Base-by-base conservation (phyloP, 352 stramenopile genomes). In the Aphanomyces euteiches region DNA sequence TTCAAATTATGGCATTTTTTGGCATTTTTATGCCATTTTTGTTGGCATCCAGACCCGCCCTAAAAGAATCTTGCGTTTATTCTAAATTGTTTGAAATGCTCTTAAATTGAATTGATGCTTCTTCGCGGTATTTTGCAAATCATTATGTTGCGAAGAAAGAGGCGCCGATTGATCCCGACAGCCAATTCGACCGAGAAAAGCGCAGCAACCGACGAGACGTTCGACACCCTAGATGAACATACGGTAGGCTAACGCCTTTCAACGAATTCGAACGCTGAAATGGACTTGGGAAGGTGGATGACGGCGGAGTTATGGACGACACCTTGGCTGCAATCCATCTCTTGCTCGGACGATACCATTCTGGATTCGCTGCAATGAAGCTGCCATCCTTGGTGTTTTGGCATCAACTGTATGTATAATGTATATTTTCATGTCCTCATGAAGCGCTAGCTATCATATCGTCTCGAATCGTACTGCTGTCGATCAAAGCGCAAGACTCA, bases 401-500 rank as follows among this genome's bases (percentile, higher is more conserved):
- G 34, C 63, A 69, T 36, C 63, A 69, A 10, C 36, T 69, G 63
- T 69, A 69, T 36, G 59, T 47, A 19, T 58, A 13, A 34, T 34
- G 8, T 56, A 13, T 12, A 10, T 56, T 56, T n/a, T 17, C 45
- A 17, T 7, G 7, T 3, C 4, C 28, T 13, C 38, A 6, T 19
- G 17, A 17, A 17, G 3, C 12, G 34, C 19, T 56, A 69, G 63
- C 47, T 69, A 69, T 39, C 39, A 47, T 13, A 17, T 69, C 15
- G 41, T 69, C 13, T 15, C 41, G 7, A 69, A 69, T 53, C 63
- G 63, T 10, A 69, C 63, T 47, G 63, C 37, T 21, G 63, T 69
- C 37, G 63, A 69, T 39, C 63, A 69, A 69, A 54, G 63, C 8
- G 63, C 59, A 61, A n/a, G 41, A 34, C 45, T 19, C 45, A 15